These are phyloP conservation scores for Solanum piurae DNA, from an alignment of 257 asterid genomes.

Conservation along the genomic window DNA sequence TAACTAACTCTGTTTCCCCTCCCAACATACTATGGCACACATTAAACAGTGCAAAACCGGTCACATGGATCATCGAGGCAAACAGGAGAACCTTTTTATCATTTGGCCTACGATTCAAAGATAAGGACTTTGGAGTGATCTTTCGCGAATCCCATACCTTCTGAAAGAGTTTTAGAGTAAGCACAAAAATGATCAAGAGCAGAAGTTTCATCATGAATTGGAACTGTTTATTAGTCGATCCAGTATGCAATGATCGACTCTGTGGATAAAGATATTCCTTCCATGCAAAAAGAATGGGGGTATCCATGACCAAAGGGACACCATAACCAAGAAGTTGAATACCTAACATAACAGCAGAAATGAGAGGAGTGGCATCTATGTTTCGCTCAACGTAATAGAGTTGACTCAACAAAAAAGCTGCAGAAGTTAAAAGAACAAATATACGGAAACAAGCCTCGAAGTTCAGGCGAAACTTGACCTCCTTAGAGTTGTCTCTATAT, in stretches of 20 bases:
- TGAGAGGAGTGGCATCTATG: background rate
- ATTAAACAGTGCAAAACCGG: background rate
- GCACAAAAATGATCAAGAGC: background rate
- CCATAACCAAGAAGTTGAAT: background rate
- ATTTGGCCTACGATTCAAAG: background rate
- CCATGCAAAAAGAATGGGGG: background rate
- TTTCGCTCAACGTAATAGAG: background rate
- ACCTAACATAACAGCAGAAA: background rate
- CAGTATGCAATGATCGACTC: background rate
- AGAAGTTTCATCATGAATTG: background rate
- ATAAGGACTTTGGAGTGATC: background rate
- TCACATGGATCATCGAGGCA: background rate
- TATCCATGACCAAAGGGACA: constrained; percentile 1
- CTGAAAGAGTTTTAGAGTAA: background rate
- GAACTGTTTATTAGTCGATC: background rate
- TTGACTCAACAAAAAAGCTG: constrained; percentile 1
- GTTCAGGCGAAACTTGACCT: background rate
- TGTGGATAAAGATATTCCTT: constrained; percentile 1
- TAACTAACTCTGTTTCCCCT: background rate
- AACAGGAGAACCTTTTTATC: background rate
- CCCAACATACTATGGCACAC: background rate
- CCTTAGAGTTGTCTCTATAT: background rate
- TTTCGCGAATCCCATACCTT: constrained; percentile 3
- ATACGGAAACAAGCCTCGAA: background rate
- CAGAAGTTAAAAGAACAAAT: background rate